Evolutionary conservation across 2,329 filamentous ascomycete species (phyloP).

Genomic region (Phialocephala sp.): DNA sequence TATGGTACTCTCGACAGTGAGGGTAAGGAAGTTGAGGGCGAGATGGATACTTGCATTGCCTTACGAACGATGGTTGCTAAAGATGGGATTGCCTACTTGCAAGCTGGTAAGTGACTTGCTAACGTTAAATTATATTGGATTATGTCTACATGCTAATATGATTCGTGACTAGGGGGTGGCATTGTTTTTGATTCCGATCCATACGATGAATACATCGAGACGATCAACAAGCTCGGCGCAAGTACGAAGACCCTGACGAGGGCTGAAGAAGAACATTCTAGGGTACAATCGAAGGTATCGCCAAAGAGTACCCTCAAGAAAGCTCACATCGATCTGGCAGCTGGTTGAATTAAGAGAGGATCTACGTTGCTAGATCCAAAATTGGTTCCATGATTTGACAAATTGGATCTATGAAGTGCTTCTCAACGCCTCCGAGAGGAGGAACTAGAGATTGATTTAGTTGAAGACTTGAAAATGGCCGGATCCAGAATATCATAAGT

Average conservation of each 20-base stretch:
- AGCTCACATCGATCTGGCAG: conserved; percentile 36
- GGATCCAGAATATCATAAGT: neutral
- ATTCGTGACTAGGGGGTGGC: conserved; percentile 66
- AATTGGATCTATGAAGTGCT: too few species aligned
- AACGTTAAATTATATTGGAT: neutral
- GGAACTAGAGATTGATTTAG: neutral
- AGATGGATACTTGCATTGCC: conserved; percentile 86
- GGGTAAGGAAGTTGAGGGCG: conserved; percentile 71
- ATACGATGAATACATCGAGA: conserved; percentile 93
- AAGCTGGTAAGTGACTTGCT: conserved; percentile 61
- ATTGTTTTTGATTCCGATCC: conserved; percentile 95
- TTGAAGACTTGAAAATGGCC: neutral
- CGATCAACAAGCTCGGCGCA: conserved; percentile 92
- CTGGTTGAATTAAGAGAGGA: conserved; percentile 21
- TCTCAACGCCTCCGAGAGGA: neutral
- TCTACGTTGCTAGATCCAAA: too few species aligned
- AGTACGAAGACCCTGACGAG: conserved; percentile 88
- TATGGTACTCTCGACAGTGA: conserved; percentile 74
- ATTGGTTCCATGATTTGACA: too few species aligned
- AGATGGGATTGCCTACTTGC: conserved; percentile 88
- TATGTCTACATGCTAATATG: conserved; percentile 7
- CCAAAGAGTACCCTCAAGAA: conserved; percentile 16
- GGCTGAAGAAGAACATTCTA: conserved; percentile 67
- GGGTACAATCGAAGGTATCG: conserved; percentile 27
- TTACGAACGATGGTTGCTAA: conserved; percentile 90